Evolutionary conservation across 805 yeast species (phyloP), one percentile per base, ranked within the genome.

Genomic region (Cyberlindnera euphorbiae): DNA sequence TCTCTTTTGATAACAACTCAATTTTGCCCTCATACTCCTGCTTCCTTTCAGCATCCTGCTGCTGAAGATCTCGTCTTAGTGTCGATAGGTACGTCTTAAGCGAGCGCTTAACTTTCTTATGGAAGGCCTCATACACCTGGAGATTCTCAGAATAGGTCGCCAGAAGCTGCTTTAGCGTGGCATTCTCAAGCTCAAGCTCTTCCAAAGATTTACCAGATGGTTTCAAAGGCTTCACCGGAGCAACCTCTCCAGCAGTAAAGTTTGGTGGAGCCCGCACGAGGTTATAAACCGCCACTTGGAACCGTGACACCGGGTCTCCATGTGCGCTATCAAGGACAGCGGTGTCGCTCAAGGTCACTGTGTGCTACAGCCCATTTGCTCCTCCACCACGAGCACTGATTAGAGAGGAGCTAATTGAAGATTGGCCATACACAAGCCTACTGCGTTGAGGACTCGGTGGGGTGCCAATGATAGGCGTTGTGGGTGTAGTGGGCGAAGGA

Each of bases 1-100:
- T 69, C 30, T 68, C 75, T 33, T 59, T 60, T 22, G 50, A 38
- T 12, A 67, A 36, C 8, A 50, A 44, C 16, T 66, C 70, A n/a
- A 67, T 37, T 35, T 58, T 63, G 6, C 39, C 25, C 15, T 66
- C 69, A 34, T 54, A 59, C 19, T 66, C 69, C 27, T 46, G 50
- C 17, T 45, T 52, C 30, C 51, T 56, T 17, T 57, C 53, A 18
- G 52, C 55, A 28, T 68, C 74, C 29, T 65, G 62, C 10, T 58
- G 33, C 7, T 55, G 53, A 15, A 71, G 37, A n/a, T 70, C 75
- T 27, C 50, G 41, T 47, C 50, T 54, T 38, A 42, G 64, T 46
- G 39, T 55, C 58, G 30, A 51, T 42, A 41, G 58, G 33, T 33
- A 63, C 49, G 27, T 53, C 32, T 43, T 58, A 36, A 41, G 53